Percentiles rank a stretch among this genome's conserved stretches.
phyloP scores from a whole-genome alignment of 306 rosid genomes.

The Vigna reflexopilosa region DNA sequence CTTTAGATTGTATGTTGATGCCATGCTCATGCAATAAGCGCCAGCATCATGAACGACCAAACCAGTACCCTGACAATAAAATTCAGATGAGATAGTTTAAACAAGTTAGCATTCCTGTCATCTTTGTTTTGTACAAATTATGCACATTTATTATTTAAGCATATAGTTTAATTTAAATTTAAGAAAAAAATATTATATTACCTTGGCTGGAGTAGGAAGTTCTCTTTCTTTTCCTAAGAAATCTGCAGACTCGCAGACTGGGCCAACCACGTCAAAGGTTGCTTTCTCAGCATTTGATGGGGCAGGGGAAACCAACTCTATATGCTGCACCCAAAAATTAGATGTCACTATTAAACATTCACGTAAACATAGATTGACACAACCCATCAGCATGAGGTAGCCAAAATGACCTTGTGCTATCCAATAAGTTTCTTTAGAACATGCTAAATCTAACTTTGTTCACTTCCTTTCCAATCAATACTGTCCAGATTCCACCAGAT shows the following conservation, averaged over 20 bases:
- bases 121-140: constrained; percentile 21
- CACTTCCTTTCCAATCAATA: constrained; percentile 16
- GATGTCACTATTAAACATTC: constrained; percentile 15
- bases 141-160: neutral
- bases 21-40: constrained; percentile 99
- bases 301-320: constrained; percentile 88
- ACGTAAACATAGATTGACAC: neutral
- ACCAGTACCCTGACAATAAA: constrained; percentile 80
- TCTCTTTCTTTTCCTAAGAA: constrained; percentile 60
- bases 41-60: constrained; percentile 98
- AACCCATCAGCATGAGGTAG: neutral
- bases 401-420: neutral
- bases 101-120: constrained; percentile 7
- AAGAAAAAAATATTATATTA: constrained; percentile 36
- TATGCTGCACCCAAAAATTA: constrained; percentile 68
- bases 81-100: constrained; percentile 39
- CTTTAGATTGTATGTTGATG: constrained; percentile 94
- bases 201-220: constrained; percentile 61
- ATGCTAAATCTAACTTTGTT: neutral
- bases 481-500: constrained; percentile 1
- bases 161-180: neutral
- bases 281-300: constrained; percentile 53
- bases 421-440: constrained; percentile 16
- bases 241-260: constrained; percentile 67
- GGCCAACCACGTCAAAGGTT: constrained; percentile 60